Conservation (phyloP, 768 basidiomycete species). For the Imleria badia region DNA sequence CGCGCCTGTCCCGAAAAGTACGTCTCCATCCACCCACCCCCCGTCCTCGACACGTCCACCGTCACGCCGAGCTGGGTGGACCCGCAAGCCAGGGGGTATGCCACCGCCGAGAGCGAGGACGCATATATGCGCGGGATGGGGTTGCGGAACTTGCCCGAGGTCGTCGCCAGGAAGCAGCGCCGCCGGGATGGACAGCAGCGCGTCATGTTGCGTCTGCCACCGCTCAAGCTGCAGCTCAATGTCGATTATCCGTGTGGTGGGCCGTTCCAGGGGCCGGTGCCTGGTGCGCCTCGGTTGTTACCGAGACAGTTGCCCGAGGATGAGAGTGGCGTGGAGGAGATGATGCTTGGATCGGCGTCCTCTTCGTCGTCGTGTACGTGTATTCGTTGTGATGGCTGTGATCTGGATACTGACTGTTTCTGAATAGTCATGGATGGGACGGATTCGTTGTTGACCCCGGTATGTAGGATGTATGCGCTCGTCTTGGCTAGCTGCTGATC, state of each 20-base stretch:
- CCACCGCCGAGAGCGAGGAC: neutral
- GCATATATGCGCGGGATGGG: constrained; percentile 14
- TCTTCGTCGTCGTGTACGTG: constrained; percentile 18
- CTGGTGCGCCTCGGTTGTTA: constrained; percentile 26
- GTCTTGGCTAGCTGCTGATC: neutral
- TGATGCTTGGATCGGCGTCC: constrained; percentile 1
- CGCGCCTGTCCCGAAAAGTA: constrained; percentile 36
- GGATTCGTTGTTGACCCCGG: constrained; percentile 14
- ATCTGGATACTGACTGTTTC: neutral
- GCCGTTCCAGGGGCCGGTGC: constrained; percentile 2
- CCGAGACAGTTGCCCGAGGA: constrained; percentile 28
- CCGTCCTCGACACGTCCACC: constrained; percentile 34
- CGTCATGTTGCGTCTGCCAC: constrained; percentile 12
- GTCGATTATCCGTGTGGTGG: neutral
- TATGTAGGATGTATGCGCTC: constrained; percentile 8
- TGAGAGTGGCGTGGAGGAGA: constrained; percentile 18
- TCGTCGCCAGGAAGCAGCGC: neutral
- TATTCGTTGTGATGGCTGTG: neutral
- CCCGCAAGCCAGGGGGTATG: neutral
- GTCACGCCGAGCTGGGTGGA: constrained; percentile 27
- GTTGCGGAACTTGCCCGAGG: constrained; percentile 8
- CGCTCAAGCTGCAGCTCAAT: constrained; percentile 5
- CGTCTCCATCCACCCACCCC: constrained; percentile 32
- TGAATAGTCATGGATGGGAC: constrained; percentile 12
- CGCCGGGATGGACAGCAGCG: neutral